These are phyloP conservation scores for Panicum hallii DNA, from an alignment of 202 grass and related monocot species.

Conservation along the genomic window DNA sequence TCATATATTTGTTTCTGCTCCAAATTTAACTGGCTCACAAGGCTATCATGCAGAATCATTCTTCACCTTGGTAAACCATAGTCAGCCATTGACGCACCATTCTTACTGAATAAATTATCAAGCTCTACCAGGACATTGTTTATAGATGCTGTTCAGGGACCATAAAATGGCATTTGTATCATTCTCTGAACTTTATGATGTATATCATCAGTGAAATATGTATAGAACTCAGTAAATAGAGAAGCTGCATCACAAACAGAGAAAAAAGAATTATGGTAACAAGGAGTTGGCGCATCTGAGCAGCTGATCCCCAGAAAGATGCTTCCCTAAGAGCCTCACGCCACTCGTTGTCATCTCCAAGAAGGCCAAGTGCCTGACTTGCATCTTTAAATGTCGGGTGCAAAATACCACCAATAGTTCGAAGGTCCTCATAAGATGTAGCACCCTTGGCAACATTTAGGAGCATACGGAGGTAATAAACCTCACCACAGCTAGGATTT, in stretches of 20 bases:
- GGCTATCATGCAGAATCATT: not conserved
- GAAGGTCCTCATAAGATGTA: not conserved
- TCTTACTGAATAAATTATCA: not conserved
- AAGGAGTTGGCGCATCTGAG: not conserved
- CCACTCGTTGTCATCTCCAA: not conserved
- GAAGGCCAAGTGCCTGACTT: not conserved
- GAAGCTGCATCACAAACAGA: not conserved
- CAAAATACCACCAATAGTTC: not conserved
- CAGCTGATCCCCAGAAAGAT: not conserved
- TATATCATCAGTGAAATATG: conserved; percentile 7
- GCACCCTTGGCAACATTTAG: not conserved
- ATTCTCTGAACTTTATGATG: not conserved
- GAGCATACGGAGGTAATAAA: not conserved
- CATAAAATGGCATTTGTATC: not conserved
- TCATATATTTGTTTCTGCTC: conserved; percentile 4
- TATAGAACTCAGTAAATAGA: not conserved
- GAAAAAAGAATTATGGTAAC: conserved; percentile 15
- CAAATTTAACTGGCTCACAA: not conserved
- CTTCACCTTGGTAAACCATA: conserved; percentile 8
- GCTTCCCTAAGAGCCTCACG: conserved; percentile 18
- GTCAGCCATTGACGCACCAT: not conserved
- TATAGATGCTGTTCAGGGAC: not conserved
- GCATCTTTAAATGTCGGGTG: not conserved
- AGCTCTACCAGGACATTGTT: conserved; percentile 4
- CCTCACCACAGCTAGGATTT: not conserved